Evolutionary conservation across 192 early-diverging fungal species (phyloP), one percentile per base, ranked within the genome.

Genomic region (Entrophospora sp.): DNA sequence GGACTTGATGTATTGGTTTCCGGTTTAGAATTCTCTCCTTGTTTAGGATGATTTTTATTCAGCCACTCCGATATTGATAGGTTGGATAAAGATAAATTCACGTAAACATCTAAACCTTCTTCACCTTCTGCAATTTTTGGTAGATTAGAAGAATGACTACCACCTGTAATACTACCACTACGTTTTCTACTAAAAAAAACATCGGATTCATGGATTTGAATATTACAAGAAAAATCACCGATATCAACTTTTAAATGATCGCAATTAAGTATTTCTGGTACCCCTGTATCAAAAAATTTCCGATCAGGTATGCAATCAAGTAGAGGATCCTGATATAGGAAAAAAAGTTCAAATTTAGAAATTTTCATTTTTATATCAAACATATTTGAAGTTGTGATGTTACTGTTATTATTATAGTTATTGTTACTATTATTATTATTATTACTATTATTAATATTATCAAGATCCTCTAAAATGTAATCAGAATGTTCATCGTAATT

Each of bases 221-320:
- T 64, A 20, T 66, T 62, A 38, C 71, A 55, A 27, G 72, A 32
- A 61, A 74, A 66, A 20, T 71, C 67, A 20, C 75, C 61, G 25
- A 80, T 32, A 20, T 72, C 71, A 14, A 77, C 12, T 18, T 72
- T 73, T n/a, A 74, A 42, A 66, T 80, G 75, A 24, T 59, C 63
- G 1, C n/a, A 45, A n/a, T 57, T 69, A 1, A 71, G 55, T 13
- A 55, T 58, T 52, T 75, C 61, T 0, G 24, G 32, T 34, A n/a
- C n/a, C n/a, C 67, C 66, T 32, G 13, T 57, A 27, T 71, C 71
- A 36, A 66, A 75, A 55, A 71, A 71, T 24, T 36, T 37, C n/a
- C 35, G 63, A 51, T 66, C 74, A 6, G 74, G 74, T 25, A 75
- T 69, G 24, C 46, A 9, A 1, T 38, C 28, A n/a, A n/a, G n/a